Conservation (phyloP, 345 rosid genomes). For the Lenwebbia sp. region DNA sequence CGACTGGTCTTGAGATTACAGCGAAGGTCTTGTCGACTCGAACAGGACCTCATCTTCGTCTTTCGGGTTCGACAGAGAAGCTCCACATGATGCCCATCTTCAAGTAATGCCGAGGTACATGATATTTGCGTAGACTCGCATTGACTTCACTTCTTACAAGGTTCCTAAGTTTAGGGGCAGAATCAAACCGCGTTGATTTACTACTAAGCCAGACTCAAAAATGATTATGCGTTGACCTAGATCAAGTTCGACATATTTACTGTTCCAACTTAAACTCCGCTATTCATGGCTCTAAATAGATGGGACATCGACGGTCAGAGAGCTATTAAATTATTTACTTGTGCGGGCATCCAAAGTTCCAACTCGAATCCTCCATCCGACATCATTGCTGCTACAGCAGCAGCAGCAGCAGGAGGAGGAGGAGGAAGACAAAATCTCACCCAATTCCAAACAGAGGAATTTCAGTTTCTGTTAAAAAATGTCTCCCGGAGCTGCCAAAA, state of each 20-base stretch:
- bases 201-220: not conserved
- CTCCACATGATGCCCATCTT: too few relatives aligned
- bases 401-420: not conserved
- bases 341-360: not conserved
- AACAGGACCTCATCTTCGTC: too few relatives aligned
- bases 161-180: too few relatives aligned
- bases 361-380: not conserved
- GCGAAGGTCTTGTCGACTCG: too few relatives aligned
- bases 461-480: not conserved
- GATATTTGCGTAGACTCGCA: too few relatives aligned
- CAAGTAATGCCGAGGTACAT: too few relatives aligned
- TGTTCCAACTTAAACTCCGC: not conserved
- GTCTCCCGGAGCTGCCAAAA: not conserved
- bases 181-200: not conserved
- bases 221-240: not conserved
- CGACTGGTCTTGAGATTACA: too few relatives aligned
- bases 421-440: not conserved
- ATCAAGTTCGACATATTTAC: not conserved
- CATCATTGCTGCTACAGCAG: not conserved
- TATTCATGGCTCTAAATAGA: not conserved
- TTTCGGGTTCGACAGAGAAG: too few relatives aligned
- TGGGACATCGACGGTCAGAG: not conserved
- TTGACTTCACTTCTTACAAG: too few relatives aligned
- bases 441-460: not conserved
- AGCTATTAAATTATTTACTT: not conserved